Conservation (phyloP, 331 rosid species). For the Cydonia oblonga region DNA sequence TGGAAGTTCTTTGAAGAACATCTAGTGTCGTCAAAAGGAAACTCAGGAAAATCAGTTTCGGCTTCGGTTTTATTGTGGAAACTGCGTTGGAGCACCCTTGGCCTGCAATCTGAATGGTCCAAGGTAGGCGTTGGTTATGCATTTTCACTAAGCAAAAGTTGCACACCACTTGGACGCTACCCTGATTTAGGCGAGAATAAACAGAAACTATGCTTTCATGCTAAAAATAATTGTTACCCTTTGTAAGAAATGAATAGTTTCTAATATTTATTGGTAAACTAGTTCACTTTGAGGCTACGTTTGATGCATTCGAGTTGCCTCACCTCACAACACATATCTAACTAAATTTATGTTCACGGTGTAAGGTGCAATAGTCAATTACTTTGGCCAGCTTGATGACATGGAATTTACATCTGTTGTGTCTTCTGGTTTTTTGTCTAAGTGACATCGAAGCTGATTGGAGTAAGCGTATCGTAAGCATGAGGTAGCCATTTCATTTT, state of each 20-base stretch:
- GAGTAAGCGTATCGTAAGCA: slow-evolving; percentile 79
- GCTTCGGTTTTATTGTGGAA: slow-evolving; percentile 55
- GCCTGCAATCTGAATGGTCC: slow-evolving; percentile 92
- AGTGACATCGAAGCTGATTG: slow-evolving; percentile 98
- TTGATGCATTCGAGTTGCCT: neutral
- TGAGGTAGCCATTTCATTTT: slow-evolving; percentile 41
- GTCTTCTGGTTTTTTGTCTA: neutral
- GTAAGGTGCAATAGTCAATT: slow-evolving; percentile 86
- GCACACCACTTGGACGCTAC: neutral
- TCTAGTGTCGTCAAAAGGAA: slow-evolving; percentile 21
- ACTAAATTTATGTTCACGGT: neutral
- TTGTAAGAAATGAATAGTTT: neutral
- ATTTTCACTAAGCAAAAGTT: neutral
- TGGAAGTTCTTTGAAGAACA: slow-evolving; percentile 48
- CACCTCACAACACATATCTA: neutral
- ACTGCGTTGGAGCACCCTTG: slow-evolving; percentile 95
- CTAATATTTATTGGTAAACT: neutral
- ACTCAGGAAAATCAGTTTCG: slow-evolving; percentile 38
- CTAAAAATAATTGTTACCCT: neutral
- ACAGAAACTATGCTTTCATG: neutral
- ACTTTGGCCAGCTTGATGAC: slow-evolving; percentile 33
- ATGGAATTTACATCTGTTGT: neutral
- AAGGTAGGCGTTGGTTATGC: slow-evolving; percentile 32
- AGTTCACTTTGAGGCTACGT: neutral
- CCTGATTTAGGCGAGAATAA: neutral